Percentiles rank a stretch among this genome's conserved stretches.
These are phyloP conservation scores for Pseudevernia furfuracea DNA, from an alignment of 495 filamentous ascomycete genomes.

Conservation along the genomic window DNA sequence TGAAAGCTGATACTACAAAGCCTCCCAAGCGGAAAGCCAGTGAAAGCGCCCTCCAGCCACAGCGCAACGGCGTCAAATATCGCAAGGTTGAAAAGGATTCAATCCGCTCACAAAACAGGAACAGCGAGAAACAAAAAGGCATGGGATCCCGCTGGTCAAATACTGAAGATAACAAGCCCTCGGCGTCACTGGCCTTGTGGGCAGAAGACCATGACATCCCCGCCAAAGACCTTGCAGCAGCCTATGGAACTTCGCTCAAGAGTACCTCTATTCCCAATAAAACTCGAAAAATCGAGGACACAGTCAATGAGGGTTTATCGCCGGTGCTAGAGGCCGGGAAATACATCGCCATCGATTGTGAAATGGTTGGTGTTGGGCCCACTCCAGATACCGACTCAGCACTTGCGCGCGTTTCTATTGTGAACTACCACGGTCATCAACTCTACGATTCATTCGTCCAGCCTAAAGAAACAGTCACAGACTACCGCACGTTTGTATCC, in stretches of 20 bases:
- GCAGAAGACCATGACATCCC: slow-evolving; percentile 55
- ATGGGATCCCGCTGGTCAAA: slow-evolving; percentile 12
- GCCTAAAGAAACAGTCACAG: slow-evolving; percentile 66
- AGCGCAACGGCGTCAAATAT: slow-evolving; percentile 20
- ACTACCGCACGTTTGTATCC: slow-evolving; percentile 81
- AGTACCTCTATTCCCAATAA: slow-evolving; percentile 15
- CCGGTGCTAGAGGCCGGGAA: slow-evolving; percentile 56
- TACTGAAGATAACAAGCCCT: slow-evolving; percentile 22
- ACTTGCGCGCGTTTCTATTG: slow-evolving; percentile 76
- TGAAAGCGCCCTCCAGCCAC: slow-evolving; percentile 13
- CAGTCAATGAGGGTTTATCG: slow-evolving; percentile 47
- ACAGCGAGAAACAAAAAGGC: neutral
- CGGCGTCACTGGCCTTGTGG: slow-evolving; percentile 37
- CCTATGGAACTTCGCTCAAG: slow-evolving; percentile 39
- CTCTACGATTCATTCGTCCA: slow-evolving; percentile 86
- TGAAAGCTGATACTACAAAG: slow-evolving; percentile 44
- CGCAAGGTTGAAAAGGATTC: slow-evolving; percentile 6
- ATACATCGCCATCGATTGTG: slow-evolving; percentile 90
- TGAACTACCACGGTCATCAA: slow-evolving; percentile 86
- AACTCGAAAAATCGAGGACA: slow-evolving; percentile 8
- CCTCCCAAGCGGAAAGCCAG: slow-evolving; percentile 19
- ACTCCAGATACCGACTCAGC: slow-evolving; percentile 56
- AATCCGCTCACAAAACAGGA: neutral
- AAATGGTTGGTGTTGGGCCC: slow-evolving; percentile 91
- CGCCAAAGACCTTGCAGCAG: slow-evolving; percentile 50